Evolutionary conservation across 2,329 filamentous ascomycete species (phyloP).

Genomic region (Penicillium sp.): DNA sequence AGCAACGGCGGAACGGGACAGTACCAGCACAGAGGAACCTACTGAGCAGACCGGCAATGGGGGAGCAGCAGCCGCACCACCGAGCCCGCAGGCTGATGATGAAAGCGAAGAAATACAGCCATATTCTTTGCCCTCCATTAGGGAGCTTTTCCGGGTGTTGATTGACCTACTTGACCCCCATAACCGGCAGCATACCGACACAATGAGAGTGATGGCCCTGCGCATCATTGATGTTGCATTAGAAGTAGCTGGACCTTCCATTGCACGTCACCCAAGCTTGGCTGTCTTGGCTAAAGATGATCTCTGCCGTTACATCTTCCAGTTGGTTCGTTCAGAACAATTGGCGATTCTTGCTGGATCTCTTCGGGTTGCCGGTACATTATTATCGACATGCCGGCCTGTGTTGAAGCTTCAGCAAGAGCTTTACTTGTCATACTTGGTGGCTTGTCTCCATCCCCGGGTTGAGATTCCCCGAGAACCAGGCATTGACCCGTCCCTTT

Average conservation of each 20-base stretch:
- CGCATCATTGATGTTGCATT: slow-evolving; percentile 96
- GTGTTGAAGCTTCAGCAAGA: slow-evolving; percentile 96
- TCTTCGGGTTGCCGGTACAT: slow-evolving; percentile 83
- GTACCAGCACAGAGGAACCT: slow-evolving; percentile 34
- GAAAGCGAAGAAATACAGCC: slow-evolving; percentile 65
- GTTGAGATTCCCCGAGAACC: slow-evolving; percentile 89
- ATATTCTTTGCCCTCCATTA: slow-evolving; percentile 90
- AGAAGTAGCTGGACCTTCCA: slow-evolving; percentile 92
- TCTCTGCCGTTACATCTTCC: slow-evolving; percentile 90
- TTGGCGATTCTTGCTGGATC: slow-evolving; percentile 94
- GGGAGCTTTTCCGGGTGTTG: slow-evolving; percentile 89
- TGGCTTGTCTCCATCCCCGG: slow-evolving; percentile 89
- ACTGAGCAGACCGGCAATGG: slow-evolving; percentile 34
- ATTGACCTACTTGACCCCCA: slow-evolving; percentile 93
- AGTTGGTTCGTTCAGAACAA: slow-evolving; percentile 92
- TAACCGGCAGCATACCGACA: slow-evolving; percentile 87
- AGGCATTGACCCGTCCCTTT: slow-evolving; percentile 86
- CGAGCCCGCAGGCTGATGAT: slow-evolving; percentile 45
- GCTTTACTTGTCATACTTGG: slow-evolving; percentile 88
- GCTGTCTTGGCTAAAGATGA: slow-evolving; percentile 88
- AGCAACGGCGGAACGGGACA: slow-evolving; percentile 31
- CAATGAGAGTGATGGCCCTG: slow-evolving; percentile 95
- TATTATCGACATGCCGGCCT: slow-evolving; percentile 84
- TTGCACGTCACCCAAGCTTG: slow-evolving; percentile 85
- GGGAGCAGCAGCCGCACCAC: slow-evolving; percentile 32